phyloP scores from a whole-genome alignment of 2,329 filamentous ascomycete species.

The Claviceps fusiformis region DNA sequence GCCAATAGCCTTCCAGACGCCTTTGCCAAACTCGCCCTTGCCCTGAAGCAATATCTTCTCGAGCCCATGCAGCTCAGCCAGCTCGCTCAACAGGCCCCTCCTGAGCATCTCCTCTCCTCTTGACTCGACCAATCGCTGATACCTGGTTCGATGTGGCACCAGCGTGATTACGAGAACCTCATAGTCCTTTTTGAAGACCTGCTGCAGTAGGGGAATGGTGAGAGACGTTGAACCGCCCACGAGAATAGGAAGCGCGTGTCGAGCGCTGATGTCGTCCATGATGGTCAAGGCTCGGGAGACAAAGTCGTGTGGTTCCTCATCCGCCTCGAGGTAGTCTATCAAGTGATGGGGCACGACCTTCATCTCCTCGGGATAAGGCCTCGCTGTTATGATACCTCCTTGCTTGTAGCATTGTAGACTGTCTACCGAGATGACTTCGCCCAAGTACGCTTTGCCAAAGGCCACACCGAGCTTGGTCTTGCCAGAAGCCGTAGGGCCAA shows the following conservation, averaged over 20 bases:
- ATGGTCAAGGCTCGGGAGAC: background rate
- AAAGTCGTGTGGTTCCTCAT: conserved; percentile 1
- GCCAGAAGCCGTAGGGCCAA: conserved; percentile 1
- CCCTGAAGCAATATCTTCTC: background rate
- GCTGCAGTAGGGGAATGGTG: background rate
- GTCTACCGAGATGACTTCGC: conserved; percentile 2
- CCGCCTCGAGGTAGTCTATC: conserved; percentile 1
- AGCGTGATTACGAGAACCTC: background rate
- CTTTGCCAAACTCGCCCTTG: background rate
- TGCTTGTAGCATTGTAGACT: conserved; percentile 3
- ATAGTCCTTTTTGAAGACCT: background rate
- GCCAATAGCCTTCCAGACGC: background rate
- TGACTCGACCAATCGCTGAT: background rate
- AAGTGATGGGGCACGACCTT: background rate
- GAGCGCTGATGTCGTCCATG: background rate
- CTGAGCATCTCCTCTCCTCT: background rate
- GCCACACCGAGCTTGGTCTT: conserved; percentile 3
- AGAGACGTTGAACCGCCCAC: conserved; percentile 2
- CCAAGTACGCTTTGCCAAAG: background rate
- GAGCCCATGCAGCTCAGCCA: background rate
- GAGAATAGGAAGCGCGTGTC: background rate
- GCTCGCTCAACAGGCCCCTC: background rate
- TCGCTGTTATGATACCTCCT: background rate
- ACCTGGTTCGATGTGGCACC: background rate
- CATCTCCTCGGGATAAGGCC: background rate